Base-by-base conservation (phyloP, 257 asterid species). In the Datura wrightii region DNA sequence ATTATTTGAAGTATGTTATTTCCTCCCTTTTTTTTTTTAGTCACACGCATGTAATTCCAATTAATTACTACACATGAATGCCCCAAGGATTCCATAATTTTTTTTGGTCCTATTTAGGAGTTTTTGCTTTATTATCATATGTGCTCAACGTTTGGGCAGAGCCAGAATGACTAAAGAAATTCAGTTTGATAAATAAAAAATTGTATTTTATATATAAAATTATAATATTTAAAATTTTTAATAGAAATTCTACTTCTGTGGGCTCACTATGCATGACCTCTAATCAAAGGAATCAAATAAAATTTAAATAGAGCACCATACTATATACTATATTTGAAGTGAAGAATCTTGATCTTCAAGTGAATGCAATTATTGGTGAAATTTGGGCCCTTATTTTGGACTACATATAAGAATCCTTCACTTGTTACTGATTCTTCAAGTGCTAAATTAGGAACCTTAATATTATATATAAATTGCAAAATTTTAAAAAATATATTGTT, bases 351-450 rank as follows among this genome's bases (percentile, higher is more conserved):
- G 37, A 60, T 60, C 37, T 19, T 60, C 37, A 8, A 60, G 67
- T 19, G 67, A 37, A 19, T 65, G 48, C 11, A 66, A 66, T 66
- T 66, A 66, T 66, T 66, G 18, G 18, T 10, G 5, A 62, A 31
- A 63, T 63, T 63, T 63, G 70, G 70, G 31, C 74, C n/a, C 74
- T 3, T 66, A 66, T 66, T 36, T 66, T 66, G 19, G 71, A 36
- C 3, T 54, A 63, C 15, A 36, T 65, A 34, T 36, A 6, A 65
- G n/a, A 65, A 65, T 65, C n/a, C 19, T 34, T 65, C 46, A 65
- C 44, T 59, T 36, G 72, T 36, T 13, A 34, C 19, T 65, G 10
- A 36, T 37, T 37, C 11, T 67, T 15, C 52, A 37, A 37, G 24
- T 37, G 78, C 78, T 39, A 67, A 15, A 39, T 67, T 39, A 37